Percentiles rank a stretch among this genome's conserved stretches.
These are phyloP conservation scores for Lentinula raphanica DNA, from an alignment of 768 basidiomycete species.

Conservation along the genomic window DNA sequence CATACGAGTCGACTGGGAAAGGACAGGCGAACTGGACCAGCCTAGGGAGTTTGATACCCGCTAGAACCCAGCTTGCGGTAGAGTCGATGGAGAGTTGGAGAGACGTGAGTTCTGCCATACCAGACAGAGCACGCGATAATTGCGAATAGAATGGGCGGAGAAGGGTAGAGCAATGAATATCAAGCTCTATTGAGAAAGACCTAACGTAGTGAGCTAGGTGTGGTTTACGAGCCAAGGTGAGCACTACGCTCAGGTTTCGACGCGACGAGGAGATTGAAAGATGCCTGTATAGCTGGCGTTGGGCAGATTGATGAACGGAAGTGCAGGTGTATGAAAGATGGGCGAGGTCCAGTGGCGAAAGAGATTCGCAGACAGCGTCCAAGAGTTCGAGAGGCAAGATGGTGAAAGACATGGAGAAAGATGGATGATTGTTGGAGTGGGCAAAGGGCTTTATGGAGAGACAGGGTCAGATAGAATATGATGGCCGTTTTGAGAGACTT, in stretches of 20 bases:
- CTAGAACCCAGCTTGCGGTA: constrained; percentile 50
- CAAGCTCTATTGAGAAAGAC: constrained; percentile 51
- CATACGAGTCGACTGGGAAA: constrained; percentile 53
- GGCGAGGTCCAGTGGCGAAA: constrained; percentile 34
- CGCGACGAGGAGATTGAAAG: constrained; percentile 40
- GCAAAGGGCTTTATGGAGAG: constrained; percentile 9
- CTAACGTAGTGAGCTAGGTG: constrained; percentile 58
- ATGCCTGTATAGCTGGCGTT: constrained; percentile 59
- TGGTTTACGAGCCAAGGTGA: constrained; percentile 53
- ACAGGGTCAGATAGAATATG: constrained; percentile 22
- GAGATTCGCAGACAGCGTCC: constrained; percentile 39
- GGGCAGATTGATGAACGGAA: constrained; percentile 43
- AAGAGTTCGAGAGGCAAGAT: constrained; percentile 60
- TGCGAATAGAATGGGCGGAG: constrained; percentile 42
- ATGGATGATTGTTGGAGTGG: constrained; percentile 1
- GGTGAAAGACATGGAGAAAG: constrained; percentile 37
- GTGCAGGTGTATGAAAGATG: constrained; percentile 41
- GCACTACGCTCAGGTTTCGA: constrained; percentile 43
- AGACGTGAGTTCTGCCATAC: constrained; percentile 58
- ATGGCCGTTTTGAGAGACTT: constrained; percentile 28
- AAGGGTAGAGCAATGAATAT: constrained; percentile 32
- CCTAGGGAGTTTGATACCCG: constrained; percentile 32
- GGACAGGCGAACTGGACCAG: constrained; percentile 56
- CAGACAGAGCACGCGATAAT: constrained; percentile 48
- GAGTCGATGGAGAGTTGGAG: constrained; percentile 53